phyloP scores from a whole-genome alignment of 2,329 filamentous ascomycete genomes.

The Cylindrodendrum hubeiense region DNA sequence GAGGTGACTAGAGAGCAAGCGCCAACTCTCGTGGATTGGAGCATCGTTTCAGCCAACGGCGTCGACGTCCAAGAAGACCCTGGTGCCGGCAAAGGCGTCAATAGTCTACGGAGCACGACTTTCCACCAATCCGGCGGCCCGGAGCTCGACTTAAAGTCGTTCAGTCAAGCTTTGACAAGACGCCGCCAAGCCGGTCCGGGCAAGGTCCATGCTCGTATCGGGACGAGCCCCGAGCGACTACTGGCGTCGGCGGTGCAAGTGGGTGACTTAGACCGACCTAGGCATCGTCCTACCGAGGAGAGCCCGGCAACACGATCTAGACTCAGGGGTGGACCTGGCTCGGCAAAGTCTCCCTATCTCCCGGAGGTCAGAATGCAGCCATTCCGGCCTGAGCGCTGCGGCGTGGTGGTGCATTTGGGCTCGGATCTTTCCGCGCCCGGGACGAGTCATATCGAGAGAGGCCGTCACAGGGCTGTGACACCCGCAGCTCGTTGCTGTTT shows the following conservation, averaged over 20 bases:
- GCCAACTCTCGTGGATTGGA: background rate
- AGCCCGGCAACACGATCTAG: background rate
- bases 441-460: background rate
- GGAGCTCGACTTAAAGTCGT: background rate
- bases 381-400: background rate
- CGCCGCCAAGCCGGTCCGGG: conserved; percentile 7
- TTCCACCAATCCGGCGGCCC: conserved; percentile 16
- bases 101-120: background rate
- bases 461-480: too few species aligned
- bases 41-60: background rate
- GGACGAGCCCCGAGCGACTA: background rate
- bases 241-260: background rate
- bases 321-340: background rate
- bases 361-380: background rate
- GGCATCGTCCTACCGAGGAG: background rate
- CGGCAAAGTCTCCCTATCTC: background rate
- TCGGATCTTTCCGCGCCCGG: background rate
- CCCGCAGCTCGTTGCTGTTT: too few species aligned
- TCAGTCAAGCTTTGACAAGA: conserved; percentile 6
- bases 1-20: too few species aligned
- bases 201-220: conserved; percentile 5
- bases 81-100: background rate
- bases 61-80: background rate
- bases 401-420: background rate
- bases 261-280: too few species aligned